phyloP scores from a whole-genome alignment of 495 filamentous ascomycete species.

The Trichoderma gamsii region DNA sequence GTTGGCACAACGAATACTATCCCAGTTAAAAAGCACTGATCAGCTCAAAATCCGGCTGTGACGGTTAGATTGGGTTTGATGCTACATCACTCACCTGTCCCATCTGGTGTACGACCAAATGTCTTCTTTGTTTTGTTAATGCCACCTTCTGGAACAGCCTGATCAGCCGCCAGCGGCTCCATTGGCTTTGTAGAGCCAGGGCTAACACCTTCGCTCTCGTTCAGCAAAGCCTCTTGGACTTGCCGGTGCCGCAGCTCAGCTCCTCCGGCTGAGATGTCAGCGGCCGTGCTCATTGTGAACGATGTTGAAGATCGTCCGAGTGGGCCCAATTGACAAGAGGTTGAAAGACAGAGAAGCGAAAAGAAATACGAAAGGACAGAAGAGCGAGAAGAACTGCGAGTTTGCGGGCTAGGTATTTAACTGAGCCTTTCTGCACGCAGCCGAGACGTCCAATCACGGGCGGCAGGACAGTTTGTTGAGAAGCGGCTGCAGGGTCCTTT shows the following conservation, averaged over 20 bases:
- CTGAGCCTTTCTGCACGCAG: background rate
- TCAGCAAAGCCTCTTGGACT: constrained; percentile 2
- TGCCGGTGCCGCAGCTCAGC: constrained; percentile 25
- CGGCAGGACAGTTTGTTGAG: background rate
- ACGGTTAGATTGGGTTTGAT: background rate
- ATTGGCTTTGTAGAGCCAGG: background rate
- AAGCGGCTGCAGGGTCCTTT: constrained; percentile 3
- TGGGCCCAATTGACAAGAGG: constrained; percentile 21
- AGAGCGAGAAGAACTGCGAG: background rate
- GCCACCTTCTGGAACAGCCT: background rate
- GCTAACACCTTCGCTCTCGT: background rate
- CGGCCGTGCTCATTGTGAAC: constrained; percentile 20
- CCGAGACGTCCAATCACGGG: constrained; percentile 3
- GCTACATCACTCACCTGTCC: constrained; percentile 59
- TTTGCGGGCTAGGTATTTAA: background rate
- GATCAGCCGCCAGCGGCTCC: background rate
- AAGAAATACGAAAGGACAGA: background rate
- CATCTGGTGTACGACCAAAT: constrained; percentile 86
- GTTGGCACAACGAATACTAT: constrained; percentile 94
- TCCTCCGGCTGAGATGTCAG: constrained; percentile 17
- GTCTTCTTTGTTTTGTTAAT: constrained; percentile 58
- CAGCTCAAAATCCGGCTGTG: background rate
- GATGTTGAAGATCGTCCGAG: constrained; percentile 21
- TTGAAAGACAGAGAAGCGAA: background rate
- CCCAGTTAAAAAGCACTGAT: background rate